Evolutionary conservation across 2,329 filamentous ascomycete genomes (phyloP).

Genomic region (Paraconiothyrium brasiliense): DNA sequence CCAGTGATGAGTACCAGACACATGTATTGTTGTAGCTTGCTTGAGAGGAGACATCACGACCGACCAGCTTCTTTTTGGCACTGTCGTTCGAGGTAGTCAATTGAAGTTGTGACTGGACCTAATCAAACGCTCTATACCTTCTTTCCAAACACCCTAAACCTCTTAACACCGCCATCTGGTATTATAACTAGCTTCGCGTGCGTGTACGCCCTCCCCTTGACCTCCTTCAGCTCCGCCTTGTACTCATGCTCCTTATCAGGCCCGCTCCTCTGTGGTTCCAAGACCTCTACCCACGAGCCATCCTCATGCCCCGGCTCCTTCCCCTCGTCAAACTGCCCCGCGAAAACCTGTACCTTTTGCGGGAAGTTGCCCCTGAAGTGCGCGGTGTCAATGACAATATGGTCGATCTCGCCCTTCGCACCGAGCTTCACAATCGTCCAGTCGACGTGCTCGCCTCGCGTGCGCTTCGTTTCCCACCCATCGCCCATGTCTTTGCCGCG

Average conservation of each 20-base stretch:
- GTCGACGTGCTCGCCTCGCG: slow-evolving; percentile 77
- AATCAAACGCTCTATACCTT: slow-evolving; percentile 24
- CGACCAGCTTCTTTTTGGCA: too few species aligned
- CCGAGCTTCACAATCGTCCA: slow-evolving; percentile 83
- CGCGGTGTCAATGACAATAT: slow-evolving; percentile 79
- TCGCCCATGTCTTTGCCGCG: slow-evolving; percentile 87
- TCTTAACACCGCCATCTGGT: slow-evolving; percentile 91
- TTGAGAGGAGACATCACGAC: too few species aligned
- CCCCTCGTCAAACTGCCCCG: slow-evolving; percentile 67
- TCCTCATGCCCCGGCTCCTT: slow-evolving; percentile 66
- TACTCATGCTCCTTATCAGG: slow-evolving; percentile 79
- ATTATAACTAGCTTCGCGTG: slow-evolving; percentile 93
- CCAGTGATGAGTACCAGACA: too few species aligned
- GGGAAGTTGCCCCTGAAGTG: slow-evolving; percentile 88
- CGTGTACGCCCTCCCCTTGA: slow-evolving; percentile 71
- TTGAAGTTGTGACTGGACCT: background rate
- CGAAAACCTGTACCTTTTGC: slow-evolving; percentile 73
- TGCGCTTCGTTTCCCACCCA: slow-evolving; percentile 85
- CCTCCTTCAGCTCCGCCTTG: slow-evolving; percentile 53
- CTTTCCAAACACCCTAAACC: slow-evolving; percentile 79
- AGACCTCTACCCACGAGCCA: slow-evolving; percentile 71
- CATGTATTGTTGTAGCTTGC: too few species aligned
- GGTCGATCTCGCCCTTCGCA: slow-evolving; percentile 69
- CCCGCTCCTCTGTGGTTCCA: slow-evolving; percentile 73
- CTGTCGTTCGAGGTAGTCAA: too few species aligned